Base-by-base conservation (phyloP, 208 protist genomes). In the Herpetomonas tarakana region DNA sequence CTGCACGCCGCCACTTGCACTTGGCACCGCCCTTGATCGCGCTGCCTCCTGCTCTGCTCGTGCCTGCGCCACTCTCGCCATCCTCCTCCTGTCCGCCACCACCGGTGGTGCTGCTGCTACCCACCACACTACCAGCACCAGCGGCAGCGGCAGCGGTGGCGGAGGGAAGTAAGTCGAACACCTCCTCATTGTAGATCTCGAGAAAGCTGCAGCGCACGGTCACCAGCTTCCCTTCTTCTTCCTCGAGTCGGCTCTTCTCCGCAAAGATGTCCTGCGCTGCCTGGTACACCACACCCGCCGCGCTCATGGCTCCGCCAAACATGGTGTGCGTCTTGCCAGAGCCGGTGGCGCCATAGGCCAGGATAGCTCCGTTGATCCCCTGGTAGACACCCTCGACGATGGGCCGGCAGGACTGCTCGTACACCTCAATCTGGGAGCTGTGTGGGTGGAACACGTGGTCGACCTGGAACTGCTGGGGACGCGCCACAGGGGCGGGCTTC, bases 271-370 rank as follows among this genome's bases (percentile, higher is more conserved):
- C 86, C 27, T 83, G 80, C 52, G 92, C 71, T 0, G 83, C 78
- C 55, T 91, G 85, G 24, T 89, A 90, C 25, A 96, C 75, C 2
- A 96, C 79, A 19, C 90, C 90, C 14, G 78, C 84, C 9, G 71
- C 74, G 50, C 81, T 88, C 65, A 87, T 76, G n/a, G 46, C 73
- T 68, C 44, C 74, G 63, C 90, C 90, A 68, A 96, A 90, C 91
- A 97, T 97, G 26, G 83, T 95, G 76, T 93, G 81, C 39, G 91
- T 97, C 58, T 97, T 97, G 29, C 91, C 91, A 12, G 83, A 81
- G 21, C 84, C 86, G 6, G 91, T 97, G 16, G 88, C 81, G 14
- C 91, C 91, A 73, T 97, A 97, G 2, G 86, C 88, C 12, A 95
- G 69, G 21, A 97, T 84, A 11, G 86, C 80, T 16, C 86, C 88